Evolutionary conservation across 179 eudicot genomes (phyloP), one percentile per base, ranked within the genome.

Genomic region (Camellia oleifera): DNA sequence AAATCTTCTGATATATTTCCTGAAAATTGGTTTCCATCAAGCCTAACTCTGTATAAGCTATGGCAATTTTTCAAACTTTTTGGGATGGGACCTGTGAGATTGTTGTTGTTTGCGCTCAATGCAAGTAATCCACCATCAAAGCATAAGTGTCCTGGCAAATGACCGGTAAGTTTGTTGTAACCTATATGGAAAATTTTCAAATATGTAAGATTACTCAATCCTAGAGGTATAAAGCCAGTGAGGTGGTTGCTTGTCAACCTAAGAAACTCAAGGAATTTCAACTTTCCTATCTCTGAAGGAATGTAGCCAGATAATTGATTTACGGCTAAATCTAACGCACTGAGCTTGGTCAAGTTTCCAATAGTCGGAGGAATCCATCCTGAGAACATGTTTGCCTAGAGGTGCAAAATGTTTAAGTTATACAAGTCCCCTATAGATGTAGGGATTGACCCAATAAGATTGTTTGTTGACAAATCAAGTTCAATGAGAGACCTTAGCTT

Each of bases 21-120:
- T 6, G 56, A 42, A 12, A 5, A 13, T 57, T 57, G 74, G 74
- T 69, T 69, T 69, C 20, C 23, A 14, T 44, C 74, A 69, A 69
- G 74, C 74, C 74, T 69, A 11, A 69, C 44, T 17, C 74, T 69
- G 17, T 11, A 13, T 8, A 69, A 69, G 74, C 56, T 69, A 7
- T 2, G 7, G 15, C 61, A 57, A 13, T 5, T 57, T 57, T 57
- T 57, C 61, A 57, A 57, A 8, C 61, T 57, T 57, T 13, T 57
- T 57, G 61, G 61, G 61, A 57, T 10, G 65, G 65, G 65, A 15
- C 65, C 65, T 3, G 65, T 61, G 23, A 61, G 8, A 61, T n/a
- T 15, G 65, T 61, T 48, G 7, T 26, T 26, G 32, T 26, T 26
- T 26, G 32, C 32, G 1, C 32, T 26, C 32, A 26, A 26, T 4